Percentiles rank a stretch among this genome's conserved stretches.
phyloP scores from a whole-genome alignment of 345 rosid species.

The Hibiscus syriacus region DNA sequence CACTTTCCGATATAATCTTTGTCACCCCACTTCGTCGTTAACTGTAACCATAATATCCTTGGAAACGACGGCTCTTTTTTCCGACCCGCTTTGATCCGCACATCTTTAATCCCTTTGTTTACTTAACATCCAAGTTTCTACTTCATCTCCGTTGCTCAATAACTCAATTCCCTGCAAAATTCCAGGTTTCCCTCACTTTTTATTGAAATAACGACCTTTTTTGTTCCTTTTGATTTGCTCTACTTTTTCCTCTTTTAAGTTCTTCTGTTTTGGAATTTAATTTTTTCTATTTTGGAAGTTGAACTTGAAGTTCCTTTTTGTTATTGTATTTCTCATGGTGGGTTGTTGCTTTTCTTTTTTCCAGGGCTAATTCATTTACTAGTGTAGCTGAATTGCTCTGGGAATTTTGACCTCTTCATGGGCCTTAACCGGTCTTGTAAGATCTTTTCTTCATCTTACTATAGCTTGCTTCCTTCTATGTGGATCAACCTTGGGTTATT shows the following conservation, averaged over 20 bases:
- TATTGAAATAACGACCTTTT: background rate
- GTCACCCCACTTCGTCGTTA: too few relatives aligned
- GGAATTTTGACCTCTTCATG: constrained; percentile 22
- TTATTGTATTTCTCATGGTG: constrained; percentile 7
- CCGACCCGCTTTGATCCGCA: background rate
- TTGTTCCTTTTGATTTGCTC: background rate
- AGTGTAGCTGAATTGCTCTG: background rate
- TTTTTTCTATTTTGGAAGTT: background rate
- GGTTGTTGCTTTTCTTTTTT: constrained; percentile 2
- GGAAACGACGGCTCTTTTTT: too few relatives aligned
- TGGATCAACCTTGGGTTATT: constrained; percentile 37
- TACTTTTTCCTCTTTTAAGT: background rate
- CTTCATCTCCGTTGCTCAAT: too few relatives aligned
- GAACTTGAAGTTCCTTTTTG: background rate
- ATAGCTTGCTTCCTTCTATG: constrained; percentile 60
- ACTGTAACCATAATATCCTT: too few relatives aligned
- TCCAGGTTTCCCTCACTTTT: constrained; percentile 10
- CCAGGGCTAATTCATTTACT: background rate
- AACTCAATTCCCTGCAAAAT: background rate
- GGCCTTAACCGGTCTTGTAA: constrained; percentile 42
- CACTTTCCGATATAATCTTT: too few relatives aligned
- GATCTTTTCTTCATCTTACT: constrained; percentile 57
- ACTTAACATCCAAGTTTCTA: background rate
- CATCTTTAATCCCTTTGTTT: background rate
- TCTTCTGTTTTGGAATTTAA: background rate